Percentiles rank a stretch among this genome's conserved stretches.
These are phyloP conservation scores for Dothistroma pini DNA, from an alignment of 2,329 filamentous ascomycete species.

Conservation along the genomic window DNA sequence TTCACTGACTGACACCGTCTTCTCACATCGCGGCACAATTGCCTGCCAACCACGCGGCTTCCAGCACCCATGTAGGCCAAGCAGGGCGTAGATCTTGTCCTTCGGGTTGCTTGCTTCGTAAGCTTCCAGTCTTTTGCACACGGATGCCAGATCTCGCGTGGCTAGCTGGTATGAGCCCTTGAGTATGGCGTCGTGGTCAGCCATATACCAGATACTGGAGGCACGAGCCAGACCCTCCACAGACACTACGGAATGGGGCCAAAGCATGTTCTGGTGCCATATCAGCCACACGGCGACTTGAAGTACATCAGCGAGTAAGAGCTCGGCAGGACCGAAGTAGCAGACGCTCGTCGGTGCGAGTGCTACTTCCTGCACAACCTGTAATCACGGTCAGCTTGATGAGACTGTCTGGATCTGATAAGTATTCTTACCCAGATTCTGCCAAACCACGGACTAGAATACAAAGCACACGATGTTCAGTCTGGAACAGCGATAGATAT, in stretches of 20 bases:
- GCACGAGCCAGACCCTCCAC: not conserved
- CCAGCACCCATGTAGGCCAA: not conserved
- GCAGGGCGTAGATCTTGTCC: not conserved
- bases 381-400: not conserved
- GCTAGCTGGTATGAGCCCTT: not conserved
- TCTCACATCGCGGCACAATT: not conserved
- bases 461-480: not conserved
- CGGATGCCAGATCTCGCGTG: not conserved
- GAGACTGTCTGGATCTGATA: not conserved
- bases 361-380: not conserved
- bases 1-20: not conserved
- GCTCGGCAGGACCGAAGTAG: not conserved
- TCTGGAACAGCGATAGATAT: not conserved
- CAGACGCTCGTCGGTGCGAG: not conserved
- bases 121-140: not conserved
- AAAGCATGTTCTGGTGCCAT: not conserved
- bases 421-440: not conserved
- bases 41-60: not conserved
- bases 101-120: not conserved
- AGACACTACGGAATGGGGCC: not conserved
- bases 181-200: not conserved
- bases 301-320: not conserved
- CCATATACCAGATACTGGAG: not conserved
- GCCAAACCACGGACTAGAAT: not conserved
- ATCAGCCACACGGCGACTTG: not conserved